Evolutionary conservation across 176 grass and related monocot species (phyloP).

Genomic region (Echinochloa phyllopogon): DNA sequence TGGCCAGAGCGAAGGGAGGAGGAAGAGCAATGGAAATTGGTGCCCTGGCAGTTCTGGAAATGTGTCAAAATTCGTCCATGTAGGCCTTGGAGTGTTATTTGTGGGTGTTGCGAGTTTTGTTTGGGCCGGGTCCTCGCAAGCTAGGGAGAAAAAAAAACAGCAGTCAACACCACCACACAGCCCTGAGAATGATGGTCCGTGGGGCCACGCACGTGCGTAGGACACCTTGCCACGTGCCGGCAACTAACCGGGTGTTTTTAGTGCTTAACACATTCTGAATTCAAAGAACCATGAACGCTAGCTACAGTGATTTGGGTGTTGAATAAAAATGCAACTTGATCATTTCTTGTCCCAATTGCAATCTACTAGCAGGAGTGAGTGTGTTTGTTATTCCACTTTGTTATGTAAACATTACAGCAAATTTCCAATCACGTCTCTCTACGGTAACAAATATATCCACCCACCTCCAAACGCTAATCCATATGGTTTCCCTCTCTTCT

Average conservation of each 20-base stretch:
- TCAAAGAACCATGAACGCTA: neutral
- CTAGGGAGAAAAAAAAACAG: neutral
- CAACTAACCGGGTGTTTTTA: conserved; percentile 53
- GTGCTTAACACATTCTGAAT: conserved; percentile 27
- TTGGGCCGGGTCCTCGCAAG: neutral
- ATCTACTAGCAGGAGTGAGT: neutral
- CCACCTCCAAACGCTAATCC: too few relatives aligned
- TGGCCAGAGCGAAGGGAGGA: neutral
- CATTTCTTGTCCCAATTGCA: neutral
- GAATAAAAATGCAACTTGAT: neutral
- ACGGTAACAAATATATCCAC: too few relatives aligned
- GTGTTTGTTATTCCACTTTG: too few relatives aligned
- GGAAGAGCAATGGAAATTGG: conserved; percentile 32
- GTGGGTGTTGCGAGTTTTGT: conserved; percentile 20
- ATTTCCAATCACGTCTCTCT: too few relatives aligned
- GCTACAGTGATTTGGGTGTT: neutral
- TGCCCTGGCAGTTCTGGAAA: neutral
- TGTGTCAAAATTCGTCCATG: neutral
- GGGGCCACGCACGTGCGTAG: conserved; percentile 50
- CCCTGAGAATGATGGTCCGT: conserved; percentile 45
- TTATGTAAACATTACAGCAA: too few relatives aligned
- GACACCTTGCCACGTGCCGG: conserved; percentile 42
- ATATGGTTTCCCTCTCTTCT: too few relatives aligned
- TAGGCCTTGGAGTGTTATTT: neutral
- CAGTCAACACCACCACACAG: conserved; percentile 35